Percentiles rank a stretch among this genome's conserved stretches.
Conservation (phyloP, 805 yeast genomes). For the Starmerella roubikii region DNA sequence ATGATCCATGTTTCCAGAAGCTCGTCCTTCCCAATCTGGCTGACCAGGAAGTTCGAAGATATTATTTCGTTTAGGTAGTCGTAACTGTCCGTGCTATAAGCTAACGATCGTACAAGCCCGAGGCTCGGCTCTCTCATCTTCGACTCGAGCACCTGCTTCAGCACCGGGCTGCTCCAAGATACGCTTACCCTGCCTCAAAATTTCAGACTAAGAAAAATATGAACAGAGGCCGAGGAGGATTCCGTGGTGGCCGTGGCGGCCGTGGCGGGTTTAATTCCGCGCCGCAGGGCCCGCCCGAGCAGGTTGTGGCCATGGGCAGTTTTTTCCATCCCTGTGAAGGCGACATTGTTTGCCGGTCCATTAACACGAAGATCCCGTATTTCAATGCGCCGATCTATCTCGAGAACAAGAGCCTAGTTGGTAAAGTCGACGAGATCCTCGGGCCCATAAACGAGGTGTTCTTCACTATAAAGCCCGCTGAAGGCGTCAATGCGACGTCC, state of each 20-base stretch:
- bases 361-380: constrained; percentile 87
- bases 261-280: constrained; percentile 59
- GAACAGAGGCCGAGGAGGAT: constrained; percentile 57
- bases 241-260: constrained; percentile 51
- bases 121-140: no score
- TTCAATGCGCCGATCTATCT: constrained; percentile 97
- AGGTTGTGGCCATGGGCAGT: constrained; percentile 89
- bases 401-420: constrained; percentile 90
- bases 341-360: constrained; percentile 91
- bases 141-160: no score
- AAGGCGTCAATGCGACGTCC: constrained; percentile 88
- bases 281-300: constrained; percentile 93
- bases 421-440: constrained; percentile 94
- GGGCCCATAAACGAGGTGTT: constrained; percentile 98
- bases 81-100: no score
- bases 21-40: no score
- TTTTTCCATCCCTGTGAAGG: constrained; percentile 91
- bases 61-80: no score
- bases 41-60: no score
- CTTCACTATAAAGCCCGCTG: constrained; percentile 90
- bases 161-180: no score
- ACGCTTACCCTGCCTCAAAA: no score
- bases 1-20: not conserved
- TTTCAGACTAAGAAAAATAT: constrained; percentile 24
- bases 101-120: no score